phyloP scores from a whole-genome alignment of 306 rosid genomes.

The Elaeagnus macrophylla region DNA sequence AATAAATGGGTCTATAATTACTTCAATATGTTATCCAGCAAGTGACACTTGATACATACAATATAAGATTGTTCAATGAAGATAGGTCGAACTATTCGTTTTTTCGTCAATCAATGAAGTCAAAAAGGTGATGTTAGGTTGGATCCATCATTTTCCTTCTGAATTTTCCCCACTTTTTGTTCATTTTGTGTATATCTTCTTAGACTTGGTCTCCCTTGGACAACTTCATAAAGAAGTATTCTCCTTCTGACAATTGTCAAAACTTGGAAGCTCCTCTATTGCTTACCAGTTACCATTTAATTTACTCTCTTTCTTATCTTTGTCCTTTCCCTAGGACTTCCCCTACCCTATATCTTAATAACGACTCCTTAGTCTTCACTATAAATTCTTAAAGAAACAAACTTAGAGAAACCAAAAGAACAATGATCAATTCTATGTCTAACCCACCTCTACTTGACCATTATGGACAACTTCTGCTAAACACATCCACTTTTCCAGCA shows the following conservation, averaged over 20 bases:
- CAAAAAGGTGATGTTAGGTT: no score
- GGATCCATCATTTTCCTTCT: no score
- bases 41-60: no score
- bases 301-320: constrained; percentile 24
- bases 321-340: constrained; percentile 33
- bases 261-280: constrained; percentile 18
- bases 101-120: no score
- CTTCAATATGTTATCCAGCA: no score
- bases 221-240: constrained; percentile 20
- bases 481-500: constrained; percentile 18
- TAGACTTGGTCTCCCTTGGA: constrained; percentile 24
- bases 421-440: constrained; percentile 45
- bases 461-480: constrained; percentile 39
- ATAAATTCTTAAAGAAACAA: constrained; percentile 3
- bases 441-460: constrained; percentile 64
- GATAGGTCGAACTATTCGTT: no score
- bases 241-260: constrained; percentile 59
- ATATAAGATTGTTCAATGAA: no score
- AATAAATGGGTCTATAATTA: no score
- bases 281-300: constrained; percentile 7
- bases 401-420: constrained; percentile 7
- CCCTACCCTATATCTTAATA: constrained; percentile 13
- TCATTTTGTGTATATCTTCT: constrained; percentile 7
- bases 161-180: no score
- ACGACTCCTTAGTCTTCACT: constrained; percentile 20